Base-by-base conservation (phyloP, 805 yeast genomes). In the Lachancea lanzarotensis region DNA sequence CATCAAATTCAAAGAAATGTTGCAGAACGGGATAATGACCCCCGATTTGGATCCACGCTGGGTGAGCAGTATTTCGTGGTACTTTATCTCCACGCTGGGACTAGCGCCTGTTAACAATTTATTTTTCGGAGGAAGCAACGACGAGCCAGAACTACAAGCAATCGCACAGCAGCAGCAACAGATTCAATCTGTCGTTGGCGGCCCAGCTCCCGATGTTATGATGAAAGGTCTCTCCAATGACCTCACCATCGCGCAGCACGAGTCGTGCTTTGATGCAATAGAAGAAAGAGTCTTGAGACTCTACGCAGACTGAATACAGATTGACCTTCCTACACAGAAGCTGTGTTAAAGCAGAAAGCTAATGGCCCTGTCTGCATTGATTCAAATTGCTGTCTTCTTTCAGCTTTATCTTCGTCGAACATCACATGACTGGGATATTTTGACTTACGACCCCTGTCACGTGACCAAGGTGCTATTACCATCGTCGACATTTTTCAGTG, bases 1-100 rank as follows among this genome's bases (percentile, higher is more conserved):
- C 0, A 73, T 81, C 27, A 81, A 90, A 48, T 93, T 93, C 71
- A 93, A 93, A 64, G 78, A 84, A 47, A 90, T 93, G 95, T 67
- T 93, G 35, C 98, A 93, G 65, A 78, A 77, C 25, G 95, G 97
- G 7, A 83, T 93, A 12, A 75, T 73, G 46, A 89, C 98, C 0
- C 74, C 82, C 1, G 95, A 91, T 56, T 70, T 93, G 46, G 93
- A 90, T 59, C 96, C 82, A 8, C 71, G 95, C 22, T 93, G 95
- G 79, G 98, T 93, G 15, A 82, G 93, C 31, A 81, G 96, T 2
- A 83, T 93, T 17, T 88, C 97, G 4, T 93, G 98, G 98, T 93
- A 91, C 63, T 86, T 93, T 62, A 84, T 91, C 43, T 85, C 88
- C 45, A 76, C 88, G 49, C 64, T 90, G 41, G 98, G 98, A 25